Evolutionary conservation across 1,284 basidiomycete genomes (phyloP).

Genomic region (Boletus nobilissimus): DNA sequence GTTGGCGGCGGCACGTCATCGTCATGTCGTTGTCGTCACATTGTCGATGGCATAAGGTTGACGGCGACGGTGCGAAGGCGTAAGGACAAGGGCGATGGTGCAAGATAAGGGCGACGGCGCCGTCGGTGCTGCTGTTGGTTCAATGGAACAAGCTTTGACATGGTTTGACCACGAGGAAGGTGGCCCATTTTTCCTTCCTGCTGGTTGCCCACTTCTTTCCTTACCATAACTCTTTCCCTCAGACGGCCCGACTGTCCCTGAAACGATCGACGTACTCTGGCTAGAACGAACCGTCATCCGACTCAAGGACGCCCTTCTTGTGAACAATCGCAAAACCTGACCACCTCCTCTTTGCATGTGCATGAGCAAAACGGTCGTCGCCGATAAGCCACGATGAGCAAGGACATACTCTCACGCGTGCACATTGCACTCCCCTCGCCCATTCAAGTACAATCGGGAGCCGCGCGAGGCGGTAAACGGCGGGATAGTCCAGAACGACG

Average conservation of each 20-base stretch:
- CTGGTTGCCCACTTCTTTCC: background rate
- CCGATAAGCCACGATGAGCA: background rate
- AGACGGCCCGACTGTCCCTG: conserved; percentile 63
- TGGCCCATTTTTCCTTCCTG: conserved; percentile 45
- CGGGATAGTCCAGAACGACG: conserved; percentile 85
- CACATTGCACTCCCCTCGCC: conserved; percentile 90
- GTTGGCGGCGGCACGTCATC: too few relatives aligned
- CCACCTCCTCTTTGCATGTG: background rate
- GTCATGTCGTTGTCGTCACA: too few relatives aligned
- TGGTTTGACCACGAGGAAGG: conserved; percentile 84
- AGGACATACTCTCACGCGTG: conserved; percentile 89
- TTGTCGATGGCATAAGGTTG: too few relatives aligned
- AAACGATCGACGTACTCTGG: conserved; percentile 58
- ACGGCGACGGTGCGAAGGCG: too few relatives aligned
- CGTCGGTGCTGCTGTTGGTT: too few relatives aligned
- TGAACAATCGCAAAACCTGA: conserved; percentile 2
- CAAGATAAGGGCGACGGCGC: too few relatives aligned
- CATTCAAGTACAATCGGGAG: conserved; percentile 87
- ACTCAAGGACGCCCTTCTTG: conserved; percentile 37
- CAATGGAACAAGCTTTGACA: too few relatives aligned
- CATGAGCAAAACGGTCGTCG: background rate
- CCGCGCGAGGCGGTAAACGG: conserved; percentile 84
- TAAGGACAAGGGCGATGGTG: too few relatives aligned
- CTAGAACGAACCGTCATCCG: conserved; percentile 47
- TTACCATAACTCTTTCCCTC: background rate